Conservation (phyloP, 352 stramenopile genomes). For the Phytopythium cucurbitacearum region DNA sequence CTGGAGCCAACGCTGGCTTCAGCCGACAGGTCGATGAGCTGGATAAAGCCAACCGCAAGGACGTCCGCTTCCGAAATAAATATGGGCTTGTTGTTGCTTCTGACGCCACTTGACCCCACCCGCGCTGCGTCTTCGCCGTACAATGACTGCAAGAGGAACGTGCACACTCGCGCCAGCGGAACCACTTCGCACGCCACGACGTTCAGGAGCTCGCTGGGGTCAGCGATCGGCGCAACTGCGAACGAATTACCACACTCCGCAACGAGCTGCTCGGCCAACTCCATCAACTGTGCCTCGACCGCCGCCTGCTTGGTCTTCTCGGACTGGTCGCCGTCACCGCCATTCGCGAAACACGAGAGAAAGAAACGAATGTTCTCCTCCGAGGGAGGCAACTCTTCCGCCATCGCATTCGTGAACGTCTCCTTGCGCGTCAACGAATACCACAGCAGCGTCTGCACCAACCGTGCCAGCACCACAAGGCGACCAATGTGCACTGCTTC, state of each 20-base stretch:
- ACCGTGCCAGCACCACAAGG: slow-evolving; percentile 58
- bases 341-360: slow-evolving; percentile 33
- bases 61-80: slow-evolving; percentile 51
- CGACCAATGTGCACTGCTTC: slow-evolving; percentile 61
- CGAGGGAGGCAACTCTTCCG: slow-evolving; percentile 41
- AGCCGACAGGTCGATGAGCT: slow-evolving; percentile 12
- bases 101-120: slow-evolving; percentile 6
- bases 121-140: slow-evolving; percentile 1
- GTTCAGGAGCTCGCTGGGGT: slow-evolving; percentile 57
- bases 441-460: slow-evolving; percentile 80
- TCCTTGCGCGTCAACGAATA: slow-evolving; percentile 56
- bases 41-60: slow-evolving; percentile 43
- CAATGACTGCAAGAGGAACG: slow-evolving; percentile 57
- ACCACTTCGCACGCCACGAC: slow-evolving; percentile 73
- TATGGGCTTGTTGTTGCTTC: slow-evolving; percentile 44
- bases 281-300: slow-evolving; percentile 22
- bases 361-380: slow-evolving; percentile 57
- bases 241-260: slow-evolving; percentile 27
- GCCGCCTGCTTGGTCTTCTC: slow-evolving; percentile 13
- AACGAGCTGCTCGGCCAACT: slow-evolving; percentile 21
- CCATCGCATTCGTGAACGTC: slow-evolving; percentile 60
- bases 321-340: slow-evolving; percentile 4
- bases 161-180: slow-evolving; percentile 61
- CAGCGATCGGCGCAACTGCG: slow-evolving; percentile 17
- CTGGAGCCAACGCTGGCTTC: no score